Evolutionary conservation across 75 land plant genomes (phyloP), one percentile per base, ranked within the genome.

Genomic region (Isoetes taiwanensis): DNA sequence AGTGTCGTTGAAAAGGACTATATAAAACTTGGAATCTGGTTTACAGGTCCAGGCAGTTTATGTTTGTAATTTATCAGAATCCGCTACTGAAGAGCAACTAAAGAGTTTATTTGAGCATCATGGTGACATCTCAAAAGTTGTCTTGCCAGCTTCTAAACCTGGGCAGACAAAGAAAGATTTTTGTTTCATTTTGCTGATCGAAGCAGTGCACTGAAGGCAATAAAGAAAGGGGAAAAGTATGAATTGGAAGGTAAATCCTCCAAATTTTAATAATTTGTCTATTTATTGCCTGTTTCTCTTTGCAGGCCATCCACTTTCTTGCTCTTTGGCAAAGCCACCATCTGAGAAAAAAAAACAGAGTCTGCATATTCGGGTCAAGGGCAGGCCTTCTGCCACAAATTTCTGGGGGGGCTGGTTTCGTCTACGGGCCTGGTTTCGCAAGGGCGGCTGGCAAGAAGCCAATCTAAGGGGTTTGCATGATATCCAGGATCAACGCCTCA

Each of bases 321-420:
- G 82, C 58, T 82, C 93, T 12, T 73, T 90, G 43, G 97, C 91
- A 33, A 90, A 82, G 64, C 97, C 97, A 20, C 97, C 72, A 48
- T 69, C 79, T n/a, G 86, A 85, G 8, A 78, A 85, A 68, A 90
- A 74, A 52, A 52, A 72, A 1, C n/a, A n/a, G 61, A 66, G 28
- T 60, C 74, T 59, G 62, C 65, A 5, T 74, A 55, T 25, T 42
- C 78, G 28, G 71, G 32, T 55, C 56, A 41, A 80, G 72, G 60
- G 59, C 72, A 14, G 72, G 80, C 21, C 30, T 69, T 43, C 31
- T 90, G 33, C 69, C 84, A 5, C 80, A 82, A 39, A 52, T 2
- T 33, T 83, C 69, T 53, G 80, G 72, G n/a, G n/a, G 57, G 38
- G 52, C 65, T 39, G 83, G 90, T 28, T 80, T 60, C 73, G 84